These are phyloP conservation scores for Ophiosphaerella korrae DNA, from an alignment of 2,329 filamentous ascomycete genomes.

Conservation along the genomic window DNA sequence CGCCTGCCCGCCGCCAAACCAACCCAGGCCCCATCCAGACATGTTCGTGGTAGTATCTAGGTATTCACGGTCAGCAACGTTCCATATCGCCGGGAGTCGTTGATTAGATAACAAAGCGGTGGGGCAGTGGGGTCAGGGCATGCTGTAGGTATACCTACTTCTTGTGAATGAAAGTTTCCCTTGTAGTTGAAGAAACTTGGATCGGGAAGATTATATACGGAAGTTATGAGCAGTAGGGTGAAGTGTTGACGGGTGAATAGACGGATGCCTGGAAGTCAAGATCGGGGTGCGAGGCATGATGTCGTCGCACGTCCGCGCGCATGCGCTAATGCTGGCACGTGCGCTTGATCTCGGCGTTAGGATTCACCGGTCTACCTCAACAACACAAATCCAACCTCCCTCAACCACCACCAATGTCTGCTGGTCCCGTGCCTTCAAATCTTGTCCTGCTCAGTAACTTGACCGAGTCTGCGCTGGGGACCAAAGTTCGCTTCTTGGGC, in stretches of 20 bases:
- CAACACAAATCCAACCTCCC: neutral
- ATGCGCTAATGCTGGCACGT: slow-evolving; percentile 24
- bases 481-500: slow-evolving; percentile 91
- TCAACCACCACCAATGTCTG: slow-evolving; percentile 32
- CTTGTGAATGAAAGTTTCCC: neutral
- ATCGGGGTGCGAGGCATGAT: slow-evolving; percentile 31
- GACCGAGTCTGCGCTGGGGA: slow-evolving; percentile 56
- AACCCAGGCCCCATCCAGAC: slow-evolving; percentile 63
- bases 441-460: slow-evolving; percentile 57
- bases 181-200: neutral
- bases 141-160: slow-evolving; percentile 13
- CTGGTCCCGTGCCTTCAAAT: slow-evolving; percentile 60
- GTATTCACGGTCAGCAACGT: slow-evolving; percentile 3
- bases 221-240: slow-evolving; percentile 10
- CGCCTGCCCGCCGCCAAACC: slow-evolving; percentile 87
- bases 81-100: neutral
- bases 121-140: slow-evolving; percentile 19
- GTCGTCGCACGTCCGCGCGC: slow-evolving; percentile 11
- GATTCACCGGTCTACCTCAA: slow-evolving; percentile 11
- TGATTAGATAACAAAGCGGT: slow-evolving; percentile 19
- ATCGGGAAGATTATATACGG: neutral
- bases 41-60: slow-evolving; percentile 25
- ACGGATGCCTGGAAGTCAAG: slow-evolving; percentile 23
- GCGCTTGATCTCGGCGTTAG: slow-evolving; percentile 16
- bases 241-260: slow-evolving; percentile 14